These are phyloP conservation scores for Ophiosphaerella korrae DNA, from an alignment of 2,329 filamentous ascomycete species.

Conservation along the genomic window DNA sequence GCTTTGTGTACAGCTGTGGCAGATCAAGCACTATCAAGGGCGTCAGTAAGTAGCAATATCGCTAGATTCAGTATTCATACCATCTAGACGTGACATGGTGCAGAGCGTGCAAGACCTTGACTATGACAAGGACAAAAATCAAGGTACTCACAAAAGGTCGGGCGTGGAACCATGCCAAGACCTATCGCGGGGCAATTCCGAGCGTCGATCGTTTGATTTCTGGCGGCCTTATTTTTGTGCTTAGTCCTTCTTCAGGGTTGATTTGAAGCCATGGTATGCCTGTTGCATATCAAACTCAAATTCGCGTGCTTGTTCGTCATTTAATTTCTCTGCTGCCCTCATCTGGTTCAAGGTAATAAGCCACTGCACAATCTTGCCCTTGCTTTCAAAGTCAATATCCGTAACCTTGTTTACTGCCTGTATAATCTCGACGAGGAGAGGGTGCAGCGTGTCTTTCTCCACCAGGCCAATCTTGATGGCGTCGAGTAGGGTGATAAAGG, in stretches of 20 bases:
- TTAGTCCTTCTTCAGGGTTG: constrained; percentile 62
- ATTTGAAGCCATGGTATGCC: constrained; percentile 93
- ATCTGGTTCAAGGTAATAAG: constrained; percentile 97
- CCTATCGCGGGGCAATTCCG: constrained; percentile 15
- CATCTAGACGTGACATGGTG: constrained; percentile 35
- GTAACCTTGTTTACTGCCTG: constrained; percentile 98
- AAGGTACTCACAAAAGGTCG: constrained; percentile 14
- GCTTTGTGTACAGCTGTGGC: constrained; percentile 81
- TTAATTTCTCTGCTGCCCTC: constrained; percentile 90
- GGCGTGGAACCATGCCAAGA: constrained; percentile 15
- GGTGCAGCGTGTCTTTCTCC: constrained; percentile 96
- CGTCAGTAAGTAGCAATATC: constrained; percentile 14
- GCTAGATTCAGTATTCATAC: constrained; percentile 17
- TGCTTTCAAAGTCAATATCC: constrained; percentile 89
- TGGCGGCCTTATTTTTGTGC: neutral
- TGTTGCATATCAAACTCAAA: constrained; percentile 91
- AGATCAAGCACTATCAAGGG: constrained; percentile 68
- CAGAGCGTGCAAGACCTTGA: neutral
- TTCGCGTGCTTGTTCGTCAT: constrained; percentile 84
- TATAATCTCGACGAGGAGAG: constrained; percentile 91
- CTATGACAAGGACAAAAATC: too few species aligned
- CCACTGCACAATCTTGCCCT: constrained; percentile 98
- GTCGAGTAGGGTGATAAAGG: constrained; percentile 98
- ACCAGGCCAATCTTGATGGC: constrained; percentile 89
- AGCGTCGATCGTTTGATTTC: neutral